Percentiles rank a stretch among this genome's conserved stretches.
Evolutionary conservation across 1,284 basidiomycete species (phyloP).

Genomic region (Melampsora americana): DNA sequence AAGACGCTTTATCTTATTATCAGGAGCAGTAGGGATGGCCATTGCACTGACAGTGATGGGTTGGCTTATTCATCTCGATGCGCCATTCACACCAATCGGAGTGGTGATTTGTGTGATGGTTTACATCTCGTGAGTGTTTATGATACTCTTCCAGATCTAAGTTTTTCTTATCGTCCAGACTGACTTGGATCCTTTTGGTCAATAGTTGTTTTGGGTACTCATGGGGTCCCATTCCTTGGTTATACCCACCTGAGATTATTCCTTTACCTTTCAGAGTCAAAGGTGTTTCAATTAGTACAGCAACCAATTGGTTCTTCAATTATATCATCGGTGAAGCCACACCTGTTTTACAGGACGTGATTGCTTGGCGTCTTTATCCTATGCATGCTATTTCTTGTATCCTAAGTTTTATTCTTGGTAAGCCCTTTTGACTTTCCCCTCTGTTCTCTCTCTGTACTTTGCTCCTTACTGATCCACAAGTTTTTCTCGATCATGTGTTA

Average conservation of each 20-base stretch:
- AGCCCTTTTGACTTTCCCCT: conserved; percentile 49
- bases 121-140: conserved; percentile 79
- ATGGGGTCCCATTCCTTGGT: conserved; percentile 57
- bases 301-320: conserved; percentile 59
- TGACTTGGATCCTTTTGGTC: too few species aligned
- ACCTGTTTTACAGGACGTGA: conserved; percentile 80
- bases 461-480: too few species aligned
- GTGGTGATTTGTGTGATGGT: conserved; percentile 88
- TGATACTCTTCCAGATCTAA: background rate
- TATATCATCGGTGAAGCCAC: conserved; percentile 75
- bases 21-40: conserved; percentile 79
- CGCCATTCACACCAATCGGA: conserved; percentile 65
- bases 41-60: conserved; percentile 72
- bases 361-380: conserved; percentile 87
- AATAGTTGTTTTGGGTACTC: conserved; percentile 48
- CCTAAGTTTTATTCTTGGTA: conserved; percentile 76
- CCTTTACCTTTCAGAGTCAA: conserved; percentile 84
- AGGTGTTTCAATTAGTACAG: conserved; percentile 87
- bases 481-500: too few species aligned
- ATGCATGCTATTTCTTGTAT: conserved; percentile 95
- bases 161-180: background rate
- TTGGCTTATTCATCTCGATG: conserved; percentile 88
- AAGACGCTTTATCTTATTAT: conserved; percentile 81
- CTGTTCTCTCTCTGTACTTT: background rate
- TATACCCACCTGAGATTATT: conserved; percentile 67